A percentile compares a stretch with the other conserved stretches of the same genome.
Evolutionary conservation across 1,284 basidiomycete genomes (phyloP).

Genomic region (Clitocybe nebularis): DNA sequence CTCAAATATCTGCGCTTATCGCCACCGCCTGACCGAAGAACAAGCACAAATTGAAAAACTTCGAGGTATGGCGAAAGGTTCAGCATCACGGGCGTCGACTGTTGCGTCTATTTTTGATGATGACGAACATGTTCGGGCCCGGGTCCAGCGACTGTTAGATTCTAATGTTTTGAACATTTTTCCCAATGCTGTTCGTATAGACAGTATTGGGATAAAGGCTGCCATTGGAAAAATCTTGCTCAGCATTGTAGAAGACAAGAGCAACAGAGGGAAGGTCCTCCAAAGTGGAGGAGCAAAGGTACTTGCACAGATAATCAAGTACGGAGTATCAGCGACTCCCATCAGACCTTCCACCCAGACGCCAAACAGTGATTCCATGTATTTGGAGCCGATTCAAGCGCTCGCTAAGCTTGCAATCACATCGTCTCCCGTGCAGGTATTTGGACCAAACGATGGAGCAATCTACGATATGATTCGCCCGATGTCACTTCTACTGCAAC

Average conservation of each 20-base stretch:
- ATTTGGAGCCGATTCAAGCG: conserved; percentile 78
- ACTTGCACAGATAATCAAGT: conserved; percentile 60
- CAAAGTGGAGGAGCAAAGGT: conserved; percentile 82
- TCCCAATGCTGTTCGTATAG: conserved; percentile 50
- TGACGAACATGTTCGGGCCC: conserved; percentile 56
- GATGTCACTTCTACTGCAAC: conserved; percentile 66
- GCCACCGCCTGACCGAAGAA: conserved; percentile 69
- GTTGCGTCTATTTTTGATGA: conserved; percentile 44
- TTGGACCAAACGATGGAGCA: conserved; percentile 75
- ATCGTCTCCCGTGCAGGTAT: conserved; percentile 83
- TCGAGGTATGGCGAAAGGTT: conserved; percentile 62
- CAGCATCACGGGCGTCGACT: conserved; percentile 21
- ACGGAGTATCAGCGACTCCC: conserved; percentile 27
- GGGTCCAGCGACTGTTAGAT: conserved; percentile 54
- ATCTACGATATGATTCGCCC: conserved; percentile 81
- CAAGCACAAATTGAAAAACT: conserved; percentile 78
- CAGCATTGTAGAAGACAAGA: conserved; percentile 72
- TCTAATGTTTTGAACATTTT: conserved; percentile 66
- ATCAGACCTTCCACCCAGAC: conserved; percentile 20
- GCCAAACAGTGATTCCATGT: conserved; percentile 37
- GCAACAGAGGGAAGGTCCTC: conserved; percentile 74
- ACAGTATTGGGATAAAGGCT: conserved; percentile 52
- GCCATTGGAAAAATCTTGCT: conserved; percentile 59
- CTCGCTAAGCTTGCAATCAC: conserved; percentile 93
- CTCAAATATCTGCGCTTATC: conserved; percentile 69